Conservation (phyloP, 352 stramenopile genomes). For the Phytophthora palmivora region DNA sequence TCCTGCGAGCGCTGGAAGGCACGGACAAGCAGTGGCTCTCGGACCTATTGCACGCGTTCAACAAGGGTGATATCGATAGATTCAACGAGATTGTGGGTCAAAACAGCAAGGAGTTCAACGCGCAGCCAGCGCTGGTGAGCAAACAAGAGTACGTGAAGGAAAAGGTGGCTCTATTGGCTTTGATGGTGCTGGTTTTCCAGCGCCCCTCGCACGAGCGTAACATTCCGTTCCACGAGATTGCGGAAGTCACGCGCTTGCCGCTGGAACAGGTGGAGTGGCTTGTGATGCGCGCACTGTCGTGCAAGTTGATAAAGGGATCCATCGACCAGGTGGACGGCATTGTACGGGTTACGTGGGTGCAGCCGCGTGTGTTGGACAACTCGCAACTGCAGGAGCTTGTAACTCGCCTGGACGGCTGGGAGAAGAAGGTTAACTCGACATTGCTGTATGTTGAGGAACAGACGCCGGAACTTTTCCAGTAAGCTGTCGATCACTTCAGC, state of each 20-base stretch:
- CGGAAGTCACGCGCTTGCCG: constrained; percentile 83
- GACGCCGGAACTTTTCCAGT: constrained; percentile 89
- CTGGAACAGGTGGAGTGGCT: constrained; percentile 97
- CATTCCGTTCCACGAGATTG: constrained; percentile 95
- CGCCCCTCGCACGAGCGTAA: constrained; percentile 93
- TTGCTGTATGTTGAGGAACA: constrained; percentile 89
- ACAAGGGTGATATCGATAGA: constrained; percentile 95
- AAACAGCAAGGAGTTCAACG: constrained; percentile 84
- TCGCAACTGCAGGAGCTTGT: constrained; percentile 83
- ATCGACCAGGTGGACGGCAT: constrained; percentile 94
- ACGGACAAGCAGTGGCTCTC: constrained; percentile 95
- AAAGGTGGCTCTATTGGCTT: constrained; percentile 97
- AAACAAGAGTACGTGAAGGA: constrained; percentile 96
- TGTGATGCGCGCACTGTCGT: constrained; percentile 97
- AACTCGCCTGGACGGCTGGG: constrained; percentile 71
- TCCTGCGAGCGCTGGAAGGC: constrained; percentile 90
- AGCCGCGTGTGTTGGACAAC: constrained; percentile 88
- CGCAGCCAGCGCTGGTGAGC: constrained; percentile 93
- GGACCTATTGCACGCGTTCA: constrained; percentile 94
- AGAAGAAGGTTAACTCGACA: constrained; percentile 87
- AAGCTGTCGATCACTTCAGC: constrained; percentile 19
- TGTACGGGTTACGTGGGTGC: constrained; percentile 96
- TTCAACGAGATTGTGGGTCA: constrained; percentile 91
- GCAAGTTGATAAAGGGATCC: constrained; percentile 95
- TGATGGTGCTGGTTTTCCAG: constrained; percentile 98